These are phyloP conservation scores for Rhizophlyctis rosea DNA, from an alignment of 192 early-diverging fungal genomes.

Conservation along the genomic window DNA sequence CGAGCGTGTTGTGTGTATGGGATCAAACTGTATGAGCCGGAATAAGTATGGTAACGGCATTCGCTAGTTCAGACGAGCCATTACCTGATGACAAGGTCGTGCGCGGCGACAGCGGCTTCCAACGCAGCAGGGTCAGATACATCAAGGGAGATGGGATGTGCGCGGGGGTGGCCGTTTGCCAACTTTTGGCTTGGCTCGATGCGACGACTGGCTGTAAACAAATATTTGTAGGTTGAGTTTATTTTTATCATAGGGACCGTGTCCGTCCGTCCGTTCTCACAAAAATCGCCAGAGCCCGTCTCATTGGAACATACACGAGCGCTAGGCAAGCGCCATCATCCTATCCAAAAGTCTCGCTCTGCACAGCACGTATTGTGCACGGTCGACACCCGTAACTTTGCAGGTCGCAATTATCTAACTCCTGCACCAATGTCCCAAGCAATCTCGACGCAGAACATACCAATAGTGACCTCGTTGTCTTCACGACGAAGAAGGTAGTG, in stretches of 20 bases:
- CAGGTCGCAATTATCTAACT: no score
- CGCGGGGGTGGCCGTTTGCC: conserved; percentile 37
- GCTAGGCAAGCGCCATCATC: no score
- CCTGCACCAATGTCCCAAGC: no score
- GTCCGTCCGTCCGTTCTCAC: no score
- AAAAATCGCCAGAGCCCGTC: no score
- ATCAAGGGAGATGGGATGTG: conserved; percentile 48
- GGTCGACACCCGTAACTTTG: no score
- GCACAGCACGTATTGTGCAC: no score
- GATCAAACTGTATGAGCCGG: conserved; percentile 37
- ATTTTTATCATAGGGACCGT: background rate
- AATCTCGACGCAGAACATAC: conserved; percentile 37
- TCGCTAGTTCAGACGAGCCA: background rate
- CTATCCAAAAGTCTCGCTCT: no score
- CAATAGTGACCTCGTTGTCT: conserved; percentile 89
- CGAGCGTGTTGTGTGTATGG: conserved; percentile 76
- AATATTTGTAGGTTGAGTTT: background rate
- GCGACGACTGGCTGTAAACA: conserved; percentile 65
- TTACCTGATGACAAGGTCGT: conserved; percentile 56
- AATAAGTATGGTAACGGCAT: background rate
- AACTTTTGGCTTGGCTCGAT: conserved; percentile 73
- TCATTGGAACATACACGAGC: no score
- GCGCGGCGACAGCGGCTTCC: conserved; percentile 44
- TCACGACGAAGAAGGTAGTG: conserved; percentile 87
- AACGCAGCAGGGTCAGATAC: conserved; percentile 48